Conservation (phyloP, 768 basidiomycete genomes). For the Psilocybe sp. region DNA sequence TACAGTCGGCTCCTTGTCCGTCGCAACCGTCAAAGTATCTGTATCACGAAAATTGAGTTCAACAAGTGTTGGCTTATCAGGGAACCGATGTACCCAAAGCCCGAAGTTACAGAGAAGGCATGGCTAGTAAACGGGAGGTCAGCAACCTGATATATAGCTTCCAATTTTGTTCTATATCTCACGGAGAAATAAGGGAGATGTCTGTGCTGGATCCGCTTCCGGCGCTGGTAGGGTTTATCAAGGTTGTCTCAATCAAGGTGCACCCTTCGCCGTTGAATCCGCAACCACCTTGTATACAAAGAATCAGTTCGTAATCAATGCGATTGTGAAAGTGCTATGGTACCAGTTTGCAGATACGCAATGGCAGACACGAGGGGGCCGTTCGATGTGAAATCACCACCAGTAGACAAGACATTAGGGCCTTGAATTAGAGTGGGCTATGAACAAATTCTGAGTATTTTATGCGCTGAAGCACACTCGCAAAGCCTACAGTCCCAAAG, state of each 20-base stretch:
- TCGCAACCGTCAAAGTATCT: constrained; percentile 44
- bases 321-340: too few species aligned
- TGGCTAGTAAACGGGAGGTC: too few species aligned
- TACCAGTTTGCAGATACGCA: constrained; percentile 38
- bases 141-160: too few species aligned
- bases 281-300: constrained; percentile 19
- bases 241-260: constrained; percentile 32
- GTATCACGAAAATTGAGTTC: not conserved
- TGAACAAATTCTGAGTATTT: not conserved
- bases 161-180: constrained; percentile 11
- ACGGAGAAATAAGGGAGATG: constrained; percentile 36
- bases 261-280: constrained; percentile 24
- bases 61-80: not conserved
- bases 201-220: constrained; percentile 16
- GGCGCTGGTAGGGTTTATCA: constrained; percentile 19
- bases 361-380: constrained; percentile 29
- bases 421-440: constrained; percentile 29
- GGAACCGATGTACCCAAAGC: constrained; percentile 30
- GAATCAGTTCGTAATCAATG: too few species aligned
- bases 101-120: constrained; percentile 36
- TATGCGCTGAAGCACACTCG: not conserved
- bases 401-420: constrained; percentile 16
- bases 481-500: constrained; percentile 26
- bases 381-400: constrained; percentile 9
- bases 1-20: constrained; percentile 41